Conservation (phyloP, 2,329 filamentous ascomycete species). For the Annulohypoxylon truncatum region DNA sequence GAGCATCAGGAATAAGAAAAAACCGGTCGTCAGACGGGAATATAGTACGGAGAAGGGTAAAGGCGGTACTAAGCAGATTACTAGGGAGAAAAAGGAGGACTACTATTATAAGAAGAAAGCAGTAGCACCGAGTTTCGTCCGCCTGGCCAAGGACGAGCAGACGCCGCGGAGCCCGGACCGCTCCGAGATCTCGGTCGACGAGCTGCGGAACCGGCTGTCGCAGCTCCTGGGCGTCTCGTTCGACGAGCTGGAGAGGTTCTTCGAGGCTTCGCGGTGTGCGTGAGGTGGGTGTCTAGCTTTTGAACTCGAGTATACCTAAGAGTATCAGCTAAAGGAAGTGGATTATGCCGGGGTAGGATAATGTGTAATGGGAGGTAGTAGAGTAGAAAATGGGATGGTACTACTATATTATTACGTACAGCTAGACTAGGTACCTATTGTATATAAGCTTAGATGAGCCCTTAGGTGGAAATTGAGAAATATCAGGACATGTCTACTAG, state of each 20-base stretch:
- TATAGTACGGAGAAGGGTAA: neutral
- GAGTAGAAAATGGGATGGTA: neutral
- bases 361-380: neutral
- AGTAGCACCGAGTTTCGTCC: conserved; percentile 4
- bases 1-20: neutral
- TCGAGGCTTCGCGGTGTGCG: conserved; percentile 41
- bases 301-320: too few relatives aligned
- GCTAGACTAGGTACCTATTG: neutral
- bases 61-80: neutral
- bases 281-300: too few relatives aligned
- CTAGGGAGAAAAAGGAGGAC: neutral
- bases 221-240: conserved; percentile 48
- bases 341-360: neutral
- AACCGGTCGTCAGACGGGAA: neutral
- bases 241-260: conserved; percentile 47
- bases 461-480: neutral
- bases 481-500: neutral
- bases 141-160: conserved; percentile 7
- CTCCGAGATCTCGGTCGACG: conserved; percentile 49
- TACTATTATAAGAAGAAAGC: conserved; percentile 7
- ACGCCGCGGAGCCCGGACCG: conserved; percentile 25
- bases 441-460: neutral
- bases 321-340: neutral
- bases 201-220: conserved; percentile 48
- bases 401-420: neutral